A percentile compares a stretch with the other conserved stretches of the same genome.
These are phyloP conservation scores for Beverwykella pulmonaria DNA, from an alignment of 495 filamentous ascomycete genomes.

Conservation along the genomic window DNA sequence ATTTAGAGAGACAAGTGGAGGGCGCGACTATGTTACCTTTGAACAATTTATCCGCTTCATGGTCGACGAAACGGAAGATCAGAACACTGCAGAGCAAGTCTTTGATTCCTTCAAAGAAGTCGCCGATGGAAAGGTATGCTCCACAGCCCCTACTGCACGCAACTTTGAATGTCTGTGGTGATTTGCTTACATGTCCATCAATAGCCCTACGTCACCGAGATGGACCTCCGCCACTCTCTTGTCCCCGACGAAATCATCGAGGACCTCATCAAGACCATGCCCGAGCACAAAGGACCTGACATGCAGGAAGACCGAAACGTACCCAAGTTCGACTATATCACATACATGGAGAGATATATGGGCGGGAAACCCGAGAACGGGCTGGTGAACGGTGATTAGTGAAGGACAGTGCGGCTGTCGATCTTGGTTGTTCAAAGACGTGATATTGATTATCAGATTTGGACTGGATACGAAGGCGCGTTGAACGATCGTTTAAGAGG, in stretches of 20 bases:
- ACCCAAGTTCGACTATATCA: slow-evolving; percentile 87
- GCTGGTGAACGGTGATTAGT: slow-evolving; percentile 3
- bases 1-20: slow-evolving; percentile 77
- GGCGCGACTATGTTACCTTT: slow-evolving; percentile 79
- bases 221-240: slow-evolving; percentile 90
- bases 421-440: background rate
- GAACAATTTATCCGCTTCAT: slow-evolving; percentile 99
- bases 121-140: slow-evolving; percentile 84
- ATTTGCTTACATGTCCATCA: slow-evolving; percentile 19
- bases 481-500: background rate
- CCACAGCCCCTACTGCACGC: background rate
- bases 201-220: slow-evolving; percentile 92
- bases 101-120: slow-evolving; percentile 97
- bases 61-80: slow-evolving; percentile 97
- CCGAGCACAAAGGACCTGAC: slow-evolving; percentile 75
- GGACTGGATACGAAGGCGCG: background rate
- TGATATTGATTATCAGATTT: background rate
- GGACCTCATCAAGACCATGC: slow-evolving; percentile 84
- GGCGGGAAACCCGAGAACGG: slow-evolving; percentile 26
- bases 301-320: slow-evolving; percentile 73
- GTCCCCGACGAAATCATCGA: slow-evolving; percentile 96
- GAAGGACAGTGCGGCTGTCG: background rate
- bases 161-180: background rate
- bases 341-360: slow-evolving; percentile 84
- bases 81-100: slow-evolving; percentile 97